Evolutionary conservation across 148 eudicot species (phyloP), one percentile per base, ranked within the genome.

Genomic region (Vaccinium myrtillus): DNA sequence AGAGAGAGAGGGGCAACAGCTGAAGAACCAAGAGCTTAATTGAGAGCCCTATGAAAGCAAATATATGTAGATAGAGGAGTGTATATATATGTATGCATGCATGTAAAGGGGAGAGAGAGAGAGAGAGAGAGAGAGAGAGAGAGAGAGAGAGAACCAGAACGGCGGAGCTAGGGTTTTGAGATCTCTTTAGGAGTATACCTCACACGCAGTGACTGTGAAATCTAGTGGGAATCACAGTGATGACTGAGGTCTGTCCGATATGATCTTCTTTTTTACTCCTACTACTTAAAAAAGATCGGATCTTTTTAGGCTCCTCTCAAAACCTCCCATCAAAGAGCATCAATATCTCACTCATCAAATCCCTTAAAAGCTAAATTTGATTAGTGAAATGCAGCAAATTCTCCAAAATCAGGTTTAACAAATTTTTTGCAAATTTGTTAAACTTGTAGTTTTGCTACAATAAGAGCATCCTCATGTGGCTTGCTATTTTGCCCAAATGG

Each of bases 101-200:
- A 69, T 65, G 70, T 25, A 65, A 14, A 65, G 6, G 4, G 73
- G 0, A n/a, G n/a, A n/a, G n/a, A n/a, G n/a, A n/a, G n/a, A n/a
- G n/a, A n/a, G 73, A 25, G 27, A 8, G 69, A n/a, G 69, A 2
- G 69, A 7, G 71, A 65, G 71, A 19, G 69, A 63, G 70, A 8
- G 69, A 61, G 70, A 7, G 69, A 21, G 30, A 21, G 25, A 8
- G 39, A 27, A 23, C 70, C 63, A 39, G 23, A 16, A 23, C 70
- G 70, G 70, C 70, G 70, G 70, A 23, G 13, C 70, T 23, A 65
- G 70, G 70, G 70, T 65, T 65, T 65, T 65, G 70, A 65, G 69
- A 61, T 6, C 2, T n/a, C 7, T 19, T 32, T 1, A 5, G n/a
- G n/a, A n/a, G 8, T 8, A 23, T n/a, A 12, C 1, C 69, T n/a